phyloP scores from a whole-genome alignment of 2,329 filamentous ascomycete species.

The Clarireedia homoeocarpa region DNA sequence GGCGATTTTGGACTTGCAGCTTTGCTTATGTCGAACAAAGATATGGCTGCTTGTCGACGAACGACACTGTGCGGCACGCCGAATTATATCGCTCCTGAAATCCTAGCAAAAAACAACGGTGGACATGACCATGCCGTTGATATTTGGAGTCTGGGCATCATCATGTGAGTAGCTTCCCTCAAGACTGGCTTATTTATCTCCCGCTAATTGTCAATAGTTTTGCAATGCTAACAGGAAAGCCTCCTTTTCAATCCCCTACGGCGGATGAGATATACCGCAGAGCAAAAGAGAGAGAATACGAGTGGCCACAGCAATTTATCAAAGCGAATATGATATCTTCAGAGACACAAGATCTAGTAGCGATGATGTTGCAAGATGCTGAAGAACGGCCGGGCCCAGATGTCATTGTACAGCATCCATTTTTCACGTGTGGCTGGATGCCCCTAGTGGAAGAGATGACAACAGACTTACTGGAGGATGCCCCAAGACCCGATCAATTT shows the following conservation, averaged over 20 bases:
- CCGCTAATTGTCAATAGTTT: constrained; percentile 49
- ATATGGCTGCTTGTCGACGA: constrained; percentile 72
- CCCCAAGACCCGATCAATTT: constrained; percentile 51
- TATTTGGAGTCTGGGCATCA: constrained; percentile 96
- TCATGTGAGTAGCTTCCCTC: constrained; percentile 55
- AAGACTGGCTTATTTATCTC: not conserved
- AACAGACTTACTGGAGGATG: constrained; percentile 46
- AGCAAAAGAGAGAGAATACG: constrained; percentile 64
- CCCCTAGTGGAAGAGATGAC: constrained; percentile 54
- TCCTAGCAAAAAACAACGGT: constrained; percentile 86
- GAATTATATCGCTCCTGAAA: constrained; percentile 97
- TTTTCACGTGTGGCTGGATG: constrained; percentile 71
- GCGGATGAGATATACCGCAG: constrained; percentile 78
- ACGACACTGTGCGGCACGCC: constrained; percentile 95
- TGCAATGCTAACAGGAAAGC: constrained; percentile 92
- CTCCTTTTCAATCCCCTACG: constrained; percentile 88
- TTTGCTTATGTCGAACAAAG: constrained; percentile 81
- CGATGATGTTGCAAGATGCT: constrained; percentile 66
- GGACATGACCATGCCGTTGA: constrained; percentile 98
- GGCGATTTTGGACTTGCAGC: constrained; percentile 95
- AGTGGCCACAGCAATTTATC: constrained; percentile 64
- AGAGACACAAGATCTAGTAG: constrained; percentile 72
- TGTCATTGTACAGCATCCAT: constrained; percentile 68
- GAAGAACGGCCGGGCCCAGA: constrained; percentile 69
- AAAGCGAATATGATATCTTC: constrained; percentile 63